phyloP scores from a whole-genome alignment of 352 stramenopile species.

The Globisporangium apiculatum region DNA sequence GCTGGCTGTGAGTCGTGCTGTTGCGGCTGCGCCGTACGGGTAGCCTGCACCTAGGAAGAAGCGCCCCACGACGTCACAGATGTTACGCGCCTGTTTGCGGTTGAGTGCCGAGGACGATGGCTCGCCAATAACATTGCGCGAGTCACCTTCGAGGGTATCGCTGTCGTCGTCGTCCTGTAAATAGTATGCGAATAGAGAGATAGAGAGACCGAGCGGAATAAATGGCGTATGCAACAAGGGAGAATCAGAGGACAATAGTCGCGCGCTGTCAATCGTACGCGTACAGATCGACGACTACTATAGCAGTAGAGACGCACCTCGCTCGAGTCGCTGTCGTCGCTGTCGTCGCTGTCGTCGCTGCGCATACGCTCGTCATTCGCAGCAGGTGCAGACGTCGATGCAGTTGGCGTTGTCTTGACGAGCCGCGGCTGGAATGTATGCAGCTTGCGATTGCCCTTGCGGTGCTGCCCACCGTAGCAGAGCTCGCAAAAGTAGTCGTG shows the following conservation, averaged over 20 bases:
- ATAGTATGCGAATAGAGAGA: background rate
- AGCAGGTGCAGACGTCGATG: background rate
- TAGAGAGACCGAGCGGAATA: background rate
- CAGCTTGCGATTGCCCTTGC: slow-evolving; percentile 67
- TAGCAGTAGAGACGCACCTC: slow-evolving; percentile 4
- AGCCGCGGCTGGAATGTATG: slow-evolving; percentile 77
- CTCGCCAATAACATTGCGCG: slow-evolving; percentile 20
- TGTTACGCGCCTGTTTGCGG: slow-evolving; percentile 50
- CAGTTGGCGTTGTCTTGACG: slow-evolving; percentile 1
- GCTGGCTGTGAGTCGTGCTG: too few species aligned
- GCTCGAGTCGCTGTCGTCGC: slow-evolving; percentile 12
- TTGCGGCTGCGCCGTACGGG: slow-evolving; percentile 8
- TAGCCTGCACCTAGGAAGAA: slow-evolving; percentile 73
- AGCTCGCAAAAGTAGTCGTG: slow-evolving; percentile 86
- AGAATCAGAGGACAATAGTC: background rate
- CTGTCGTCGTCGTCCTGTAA: slow-evolving; percentile 20
- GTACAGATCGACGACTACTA: background rate
- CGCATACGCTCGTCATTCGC: background rate
- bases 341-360: slow-evolving; percentile 13
- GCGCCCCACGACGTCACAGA: slow-evolving; percentile 86
- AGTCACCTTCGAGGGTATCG: slow-evolving; percentile 33
- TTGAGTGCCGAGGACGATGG: slow-evolving; percentile 23
- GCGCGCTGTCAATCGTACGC: background rate
- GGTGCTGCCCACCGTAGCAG: slow-evolving; percentile 78
- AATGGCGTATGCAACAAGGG: background rate